These are phyloP conservation scores for Epichloe scottii DNA, from an alignment of 2,329 filamentous ascomycete species.

Conservation along the genomic window DNA sequence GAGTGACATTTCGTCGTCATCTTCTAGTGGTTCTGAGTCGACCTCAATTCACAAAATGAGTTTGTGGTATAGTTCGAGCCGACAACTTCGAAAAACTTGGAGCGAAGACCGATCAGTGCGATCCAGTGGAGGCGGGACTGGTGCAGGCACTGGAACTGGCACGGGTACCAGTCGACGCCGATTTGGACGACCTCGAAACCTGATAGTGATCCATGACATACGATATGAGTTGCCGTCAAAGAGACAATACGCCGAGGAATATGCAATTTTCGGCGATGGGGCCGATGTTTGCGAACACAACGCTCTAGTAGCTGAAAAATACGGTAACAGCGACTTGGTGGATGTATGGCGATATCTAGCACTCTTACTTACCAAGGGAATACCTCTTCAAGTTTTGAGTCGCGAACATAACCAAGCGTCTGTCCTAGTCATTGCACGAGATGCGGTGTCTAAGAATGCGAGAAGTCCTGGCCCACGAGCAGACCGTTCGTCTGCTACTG, in stretches of 20 bases:
- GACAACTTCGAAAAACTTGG: conserved; percentile 40
- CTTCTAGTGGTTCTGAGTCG: conserved; percentile 48
- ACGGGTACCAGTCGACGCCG: conserved; percentile 39
- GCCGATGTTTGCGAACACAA: conserved; percentile 78
- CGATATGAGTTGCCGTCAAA: conserved; percentile 66
- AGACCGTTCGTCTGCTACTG: background rate
- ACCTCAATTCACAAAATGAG: conserved; percentile 48
- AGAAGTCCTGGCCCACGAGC: background rate
- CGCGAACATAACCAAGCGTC: conserved; percentile 43
- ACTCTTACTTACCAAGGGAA: conserved; percentile 63
- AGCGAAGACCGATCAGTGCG: conserved; percentile 44
- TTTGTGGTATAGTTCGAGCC: conserved; percentile 41
- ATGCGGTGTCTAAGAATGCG: conserved; percentile 33
- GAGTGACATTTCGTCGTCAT: conserved; percentile 35
- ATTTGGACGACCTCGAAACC: conserved; percentile 45
- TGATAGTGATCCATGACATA: conserved; percentile 62
- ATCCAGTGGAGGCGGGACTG: conserved; percentile 49
- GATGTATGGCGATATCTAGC: conserved; percentile 75
- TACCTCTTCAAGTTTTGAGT: conserved; percentile 54
- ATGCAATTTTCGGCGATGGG: conserved; percentile 72
- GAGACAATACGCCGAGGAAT: conserved; percentile 61
- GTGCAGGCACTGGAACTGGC: conserved; percentile 33
- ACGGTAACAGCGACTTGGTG: conserved; percentile 58
- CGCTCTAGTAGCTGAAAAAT: conserved; percentile 59
- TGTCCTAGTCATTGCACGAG: conserved; percentile 56